Evolutionary conservation across 1,284 basidiomycete species (phyloP).

Genomic region (Leccinum pachyderme): DNA sequence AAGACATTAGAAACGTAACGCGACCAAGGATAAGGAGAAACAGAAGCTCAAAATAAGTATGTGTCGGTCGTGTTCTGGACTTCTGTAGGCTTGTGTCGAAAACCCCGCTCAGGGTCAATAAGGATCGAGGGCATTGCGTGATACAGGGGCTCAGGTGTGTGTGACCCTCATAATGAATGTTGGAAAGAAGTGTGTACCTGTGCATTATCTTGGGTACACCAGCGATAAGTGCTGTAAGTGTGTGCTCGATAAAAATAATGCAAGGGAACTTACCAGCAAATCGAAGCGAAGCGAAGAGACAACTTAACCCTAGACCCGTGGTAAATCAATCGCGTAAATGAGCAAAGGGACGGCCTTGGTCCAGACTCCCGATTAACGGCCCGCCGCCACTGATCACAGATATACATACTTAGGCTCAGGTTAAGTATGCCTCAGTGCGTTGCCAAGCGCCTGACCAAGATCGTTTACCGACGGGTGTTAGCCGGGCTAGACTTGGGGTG

Average conservation of each 20-base stretch:
- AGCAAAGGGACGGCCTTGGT: neutral
- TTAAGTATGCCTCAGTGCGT: neutral
- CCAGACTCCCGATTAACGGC: neutral
- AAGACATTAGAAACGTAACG: constrained; percentile 2
- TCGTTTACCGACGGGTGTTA: neutral
- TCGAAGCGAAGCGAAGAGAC: neutral
- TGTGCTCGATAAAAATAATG: neutral
- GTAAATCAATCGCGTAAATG: constrained; percentile 7
- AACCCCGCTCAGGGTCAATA: constrained; percentile 1
- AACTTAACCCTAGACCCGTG: neutral
- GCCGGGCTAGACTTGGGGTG: neutral
- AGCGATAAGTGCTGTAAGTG: neutral
- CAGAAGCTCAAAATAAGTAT: neutral
- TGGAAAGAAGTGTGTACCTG: neutral
- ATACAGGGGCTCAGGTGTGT: neutral
- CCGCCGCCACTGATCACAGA: neutral
- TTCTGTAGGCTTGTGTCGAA: neutral
- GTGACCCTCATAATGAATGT: neutral
- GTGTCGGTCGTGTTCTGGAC: neutral
- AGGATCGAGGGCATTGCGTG: neutral
- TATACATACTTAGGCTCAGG: neutral
- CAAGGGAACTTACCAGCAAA: neutral
- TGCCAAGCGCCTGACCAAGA: neutral
- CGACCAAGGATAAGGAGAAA: constrained; percentile 2
- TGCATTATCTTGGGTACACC: neutral